A percentile compares a stretch with the other conserved stretches of the same genome.
phyloP scores from a whole-genome alignment of 1,139 yeast species.

The Yueomyces sp. region DNA sequence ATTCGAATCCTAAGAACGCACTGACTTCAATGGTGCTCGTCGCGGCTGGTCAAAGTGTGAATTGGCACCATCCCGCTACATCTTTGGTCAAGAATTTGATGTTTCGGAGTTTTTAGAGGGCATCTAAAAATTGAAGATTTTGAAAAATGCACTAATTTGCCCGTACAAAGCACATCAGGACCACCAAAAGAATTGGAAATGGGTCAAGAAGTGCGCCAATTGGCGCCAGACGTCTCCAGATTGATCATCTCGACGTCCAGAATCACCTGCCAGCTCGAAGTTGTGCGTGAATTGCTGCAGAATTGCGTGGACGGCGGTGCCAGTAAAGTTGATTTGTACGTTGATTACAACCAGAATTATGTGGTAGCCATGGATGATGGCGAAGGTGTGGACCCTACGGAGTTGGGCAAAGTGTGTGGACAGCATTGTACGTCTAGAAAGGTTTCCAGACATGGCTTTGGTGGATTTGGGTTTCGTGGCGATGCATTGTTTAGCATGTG shows the following conservation, averaged over 20 bases:
- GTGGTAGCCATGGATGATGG: conserved; percentile 43
- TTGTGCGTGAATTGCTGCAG: conserved; percentile 33
- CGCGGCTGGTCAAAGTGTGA: too few relatives aligned
- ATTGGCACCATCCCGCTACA: too few relatives aligned
- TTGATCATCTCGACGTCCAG: conserved; percentile 20
- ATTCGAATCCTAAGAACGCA: too few relatives aligned
- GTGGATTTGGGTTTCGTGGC: conserved; percentile 32
- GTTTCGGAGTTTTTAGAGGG: too few relatives aligned
- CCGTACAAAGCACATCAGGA: too few relatives aligned
- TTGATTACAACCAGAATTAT: conserved; percentile 30
- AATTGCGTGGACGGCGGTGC: conserved; percentile 48
- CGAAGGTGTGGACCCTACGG: conserved; percentile 38
- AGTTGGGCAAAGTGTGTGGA: conserved; percentile 32
- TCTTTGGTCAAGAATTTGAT: too few relatives aligned
- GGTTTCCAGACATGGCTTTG: conserved; percentile 18
- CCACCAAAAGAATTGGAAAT: too few relatives aligned
- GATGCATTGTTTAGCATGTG: conserved; percentile 34
- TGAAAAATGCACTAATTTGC: too few relatives aligned
- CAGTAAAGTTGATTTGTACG: conserved; percentile 25
- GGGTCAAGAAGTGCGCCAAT: too few relatives aligned
- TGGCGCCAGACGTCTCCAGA: conserved; percentile 5
- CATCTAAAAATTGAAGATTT: too few relatives aligned
- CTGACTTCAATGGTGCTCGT: too few relatives aligned
- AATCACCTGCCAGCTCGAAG: conserved; percentile 21
- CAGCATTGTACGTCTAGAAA: conserved; percentile 37